Evolutionary conservation across 139 green algal genomes (phyloP), one percentile per base, ranked within the genome.

Genomic region (Zygnema cylindricum): DNA sequence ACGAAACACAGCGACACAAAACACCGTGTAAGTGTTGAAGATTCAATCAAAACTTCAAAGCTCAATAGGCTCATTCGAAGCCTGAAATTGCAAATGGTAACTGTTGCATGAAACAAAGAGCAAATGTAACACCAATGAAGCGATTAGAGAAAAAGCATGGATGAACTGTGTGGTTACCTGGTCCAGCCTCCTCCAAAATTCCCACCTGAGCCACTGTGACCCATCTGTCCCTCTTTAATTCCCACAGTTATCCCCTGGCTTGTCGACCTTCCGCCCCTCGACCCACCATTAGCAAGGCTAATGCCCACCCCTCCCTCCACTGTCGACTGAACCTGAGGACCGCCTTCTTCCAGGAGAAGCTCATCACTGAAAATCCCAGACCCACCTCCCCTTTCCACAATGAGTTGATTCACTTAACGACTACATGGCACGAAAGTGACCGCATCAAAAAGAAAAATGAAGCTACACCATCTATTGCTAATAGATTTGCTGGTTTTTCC

Each of bases 331-430:
- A 43, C 11, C 71, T 40, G 11, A 43, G 11, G 11, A 54, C 71
- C 71, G 7, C 36, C 77, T 55, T 84, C 77, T 11, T 84, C 32
- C 3, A 84, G 77, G 16, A 84, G 77, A 2, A 84, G 25, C 77
- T 35, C 77, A 54, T 84, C 77, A 63, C 77, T 84, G 77, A 3
- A 63, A 39, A 22, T 16, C 2, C 2, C 35, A 84, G 40, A 21
- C 77, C 77, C 2, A 21, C 2, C 3, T 36, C 3, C 40, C 40
- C 77, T 32, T 84, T 22, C 35, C 3, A 11, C 35, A 41, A 7
- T 55, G 3, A 79, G 11, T 16, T 43, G 7, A 79, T 7, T 22
- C 7, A 84, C 22, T 42, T 33, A 35, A 43, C 22, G 73, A 81
- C 21, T 22, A 81, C 73, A 81, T 21, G 43, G 23, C 73, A 81